Conservation (phyloP, 177 flowering plant species). For the Vitis hybrid region DNA sequence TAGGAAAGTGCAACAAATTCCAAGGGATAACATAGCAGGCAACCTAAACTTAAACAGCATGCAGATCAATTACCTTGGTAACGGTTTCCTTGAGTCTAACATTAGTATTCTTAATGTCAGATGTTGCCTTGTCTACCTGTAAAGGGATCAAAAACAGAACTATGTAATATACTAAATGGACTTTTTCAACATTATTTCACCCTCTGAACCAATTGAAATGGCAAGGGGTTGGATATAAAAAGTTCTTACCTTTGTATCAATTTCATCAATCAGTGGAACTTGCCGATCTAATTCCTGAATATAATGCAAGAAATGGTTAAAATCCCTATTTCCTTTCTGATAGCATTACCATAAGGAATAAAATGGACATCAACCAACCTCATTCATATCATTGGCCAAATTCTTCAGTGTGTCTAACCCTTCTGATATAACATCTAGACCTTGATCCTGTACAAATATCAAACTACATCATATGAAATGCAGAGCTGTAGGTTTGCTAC, state of each 20-base stretch:
- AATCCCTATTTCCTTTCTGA: not conserved
- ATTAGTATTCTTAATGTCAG: slow-evolving; percentile 37
- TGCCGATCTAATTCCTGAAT: slow-evolving; percentile 86
- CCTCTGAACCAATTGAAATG: too few relatives aligned
- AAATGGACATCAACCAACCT: slow-evolving; percentile 22
- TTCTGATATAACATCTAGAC: slow-evolving; percentile 75
- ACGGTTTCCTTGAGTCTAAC: slow-evolving; percentile 40
- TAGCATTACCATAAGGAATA: not conserved
- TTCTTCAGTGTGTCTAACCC: slow-evolving; percentile 82
- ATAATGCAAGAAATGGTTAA: slow-evolving; percentile 5
- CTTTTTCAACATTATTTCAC: too few relatives aligned
- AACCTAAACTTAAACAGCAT: slow-evolving; percentile 1
- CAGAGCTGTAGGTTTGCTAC: not conserved
- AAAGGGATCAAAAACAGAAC: not conserved
- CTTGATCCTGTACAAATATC: slow-evolving; percentile 59
- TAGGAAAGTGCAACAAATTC: not conserved
- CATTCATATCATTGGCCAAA: slow-evolving; percentile 42
- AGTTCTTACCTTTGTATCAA: slow-evolving; percentile 56
- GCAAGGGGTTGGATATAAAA: not conserved
- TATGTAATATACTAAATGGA: too few relatives aligned
- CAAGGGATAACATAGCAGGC: not conserved
- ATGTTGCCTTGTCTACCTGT: slow-evolving; percentile 37
- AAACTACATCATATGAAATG: slow-evolving; percentile 4
- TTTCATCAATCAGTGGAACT: slow-evolving; percentile 84
- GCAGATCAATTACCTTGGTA: slow-evolving; percentile 22